Evolutionary conservation across 2,329 filamentous ascomycete genomes (phyloP).

Genomic region (Metarhizium album): DNA sequence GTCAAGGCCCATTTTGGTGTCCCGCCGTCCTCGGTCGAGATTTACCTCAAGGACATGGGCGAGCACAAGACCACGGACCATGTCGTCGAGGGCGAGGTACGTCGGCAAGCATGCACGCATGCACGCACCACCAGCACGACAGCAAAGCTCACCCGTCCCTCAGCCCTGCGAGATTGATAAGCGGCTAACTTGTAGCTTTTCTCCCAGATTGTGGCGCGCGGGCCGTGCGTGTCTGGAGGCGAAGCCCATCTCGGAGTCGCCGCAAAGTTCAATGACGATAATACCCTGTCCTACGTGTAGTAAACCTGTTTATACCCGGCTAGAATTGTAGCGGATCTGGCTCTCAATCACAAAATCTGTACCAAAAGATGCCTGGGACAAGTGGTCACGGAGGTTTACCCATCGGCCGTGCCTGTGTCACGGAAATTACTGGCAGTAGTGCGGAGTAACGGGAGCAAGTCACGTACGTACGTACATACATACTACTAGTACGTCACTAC

Average conservation of each 20-base stretch:
- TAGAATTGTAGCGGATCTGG: background rate
- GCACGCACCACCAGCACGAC: too few relatives aligned
- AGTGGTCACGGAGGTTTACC: too few relatives aligned
- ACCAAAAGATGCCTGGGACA: too few relatives aligned
- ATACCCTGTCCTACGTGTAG: slow-evolving; percentile 53
- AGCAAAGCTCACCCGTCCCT: background rate
- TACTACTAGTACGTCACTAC: too few relatives aligned
- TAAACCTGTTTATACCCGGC: slow-evolving; percentile 12
- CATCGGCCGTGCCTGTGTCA: too few relatives aligned
- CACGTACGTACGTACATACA: too few relatives aligned
- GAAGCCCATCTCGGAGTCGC: slow-evolving; percentile 53
- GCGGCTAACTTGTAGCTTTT: background rate
- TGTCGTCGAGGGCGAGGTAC: slow-evolving; percentile 51
- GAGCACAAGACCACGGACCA: slow-evolving; percentile 53
- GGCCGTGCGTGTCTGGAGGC: slow-evolving; percentile 61
- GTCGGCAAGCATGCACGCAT: too few relatives aligned
- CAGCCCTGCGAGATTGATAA: background rate
- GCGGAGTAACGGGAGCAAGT: too few relatives aligned
- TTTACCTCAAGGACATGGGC: slow-evolving; percentile 57
- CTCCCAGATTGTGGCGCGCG: slow-evolving; percentile 61
- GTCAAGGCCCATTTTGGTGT: slow-evolving; percentile 61
- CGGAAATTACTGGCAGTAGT: too few relatives aligned
- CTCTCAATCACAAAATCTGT: background rate
- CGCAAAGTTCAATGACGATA: slow-evolving; percentile 58
- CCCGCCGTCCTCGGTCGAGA: slow-evolving; percentile 68